Percentiles rank a stretch among this genome's conserved stretches.
Evolutionary conservation across 169 alveolate species (phyloP).

Genomic region (Eimeria necatrix): DNA sequence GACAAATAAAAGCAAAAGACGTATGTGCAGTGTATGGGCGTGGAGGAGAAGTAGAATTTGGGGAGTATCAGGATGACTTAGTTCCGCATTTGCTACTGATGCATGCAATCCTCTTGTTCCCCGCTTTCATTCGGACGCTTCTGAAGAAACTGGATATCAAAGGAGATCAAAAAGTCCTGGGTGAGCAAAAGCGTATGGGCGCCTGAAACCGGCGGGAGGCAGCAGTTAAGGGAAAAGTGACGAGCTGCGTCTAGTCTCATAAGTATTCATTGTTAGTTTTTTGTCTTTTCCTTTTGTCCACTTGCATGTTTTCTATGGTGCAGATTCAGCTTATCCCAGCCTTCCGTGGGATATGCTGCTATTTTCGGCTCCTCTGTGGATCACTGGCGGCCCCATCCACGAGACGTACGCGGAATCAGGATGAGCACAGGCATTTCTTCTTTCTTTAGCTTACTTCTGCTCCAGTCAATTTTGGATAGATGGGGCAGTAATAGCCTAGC

Average conservation of each 20-base stretch:
- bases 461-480: too few species aligned
- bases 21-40: background rate
- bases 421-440: background rate
- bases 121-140: slow-evolving; percentile 40
- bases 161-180: slow-evolving; percentile 20
- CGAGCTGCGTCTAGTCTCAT: background rate
- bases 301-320: background rate
- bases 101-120: slow-evolving; percentile 77
- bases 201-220: background rate
- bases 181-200: background rate
- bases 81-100: slow-evolving; percentile 50
- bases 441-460: background rate
- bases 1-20: background rate
- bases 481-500: too few species aligned
- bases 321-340: slow-evolving; percentile 25
- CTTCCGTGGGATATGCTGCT: slow-evolving; percentile 13
- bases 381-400: background rate
- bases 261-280: background rate
- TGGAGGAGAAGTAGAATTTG: background rate
- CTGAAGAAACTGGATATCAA: slow-evolving; percentile 7
- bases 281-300: background rate
- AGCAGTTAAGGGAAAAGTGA: background rate
- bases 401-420: background rate
- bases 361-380: slow-evolving; percentile 29
- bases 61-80: background rate